Base-by-base conservation (phyloP, 148 eudicot species). In the Drosera capensis region DNA sequence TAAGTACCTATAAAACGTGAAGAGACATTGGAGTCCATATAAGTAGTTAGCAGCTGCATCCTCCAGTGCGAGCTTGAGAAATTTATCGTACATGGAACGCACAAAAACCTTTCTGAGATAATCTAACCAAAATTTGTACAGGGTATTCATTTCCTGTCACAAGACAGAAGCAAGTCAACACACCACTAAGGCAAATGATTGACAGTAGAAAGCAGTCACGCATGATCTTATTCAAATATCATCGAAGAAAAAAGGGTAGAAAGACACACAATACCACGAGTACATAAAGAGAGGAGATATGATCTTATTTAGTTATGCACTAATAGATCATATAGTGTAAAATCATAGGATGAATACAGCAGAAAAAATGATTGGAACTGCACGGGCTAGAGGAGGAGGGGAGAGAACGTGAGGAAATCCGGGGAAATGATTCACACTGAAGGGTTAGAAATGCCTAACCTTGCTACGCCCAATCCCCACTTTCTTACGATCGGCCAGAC, bases 91-190 rank as follows among this genome's bases (percentile, higher is more conserved):
- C 93, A 90, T 90, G 14, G 73, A 60, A 46, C 71, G 65, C 59
- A 75, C 74, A 64, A 77, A 90, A 41, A 58, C 48, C 47, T 80
- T 59, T 54, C 97, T 71, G 38, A 90, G 78, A 60, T 75, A 90
- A 65, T 73, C 80, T 38, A 81, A 84, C 97, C 97, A 90, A 60
- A 90, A 90, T 59, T 87, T 70, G 63, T 90, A 90, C 7, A 90
- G 79, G 24, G 86, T 80, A 78, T 90, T 84, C 97, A 90, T 90
- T 72, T 80, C 87, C 92, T 80, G 93, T 78, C 65, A 18, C 38
- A 23, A 43, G 53, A 43, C 28, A 18, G 28, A 21, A 35, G 18
- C 8, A 3, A 20, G 30, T 36, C 38, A 49, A 22, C n/a, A 36
- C 25, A 34, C n/a, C 9, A 34, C 11, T 28, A 15, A 11, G 14